Evolutionary conservation across 2,329 filamentous ascomycete species (phyloP), one percentile per base, ranked within the genome.

Genomic region (Trichoderma koningii): DNA sequence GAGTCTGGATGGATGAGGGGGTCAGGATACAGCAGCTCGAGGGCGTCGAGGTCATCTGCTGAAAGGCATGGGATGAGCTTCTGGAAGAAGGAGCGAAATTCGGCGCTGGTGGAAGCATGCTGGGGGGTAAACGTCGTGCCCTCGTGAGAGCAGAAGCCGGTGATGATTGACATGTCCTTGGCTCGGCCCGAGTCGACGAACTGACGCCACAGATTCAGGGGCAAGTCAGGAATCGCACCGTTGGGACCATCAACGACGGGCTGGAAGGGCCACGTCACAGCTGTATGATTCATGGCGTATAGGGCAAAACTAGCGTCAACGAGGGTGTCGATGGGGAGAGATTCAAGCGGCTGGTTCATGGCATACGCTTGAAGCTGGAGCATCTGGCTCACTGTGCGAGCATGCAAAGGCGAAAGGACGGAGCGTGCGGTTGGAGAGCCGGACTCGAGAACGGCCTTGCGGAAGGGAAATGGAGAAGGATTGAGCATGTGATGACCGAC

Each of bases 101-200:
- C 80, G 0, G 73, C 75, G 12, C 82, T 76, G 2, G 77, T 78
- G 15, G 79, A 76, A 61, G 83, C 79, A 7, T 73, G 69, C 15
- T 77, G 73, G 0, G 87, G 83, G 0, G 91, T 83, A 71, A 91
- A 92, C 44, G 80, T 73, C 0, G 86, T 82, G 17, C 89, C 89
- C 73, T 92, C 89, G 70, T 91, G 87, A 45, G 85, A 84, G 74
- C 87, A 88, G 78, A 87, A 92, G 7, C 89, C 89, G 0, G 88
- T 90, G 55, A 92, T 76, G 55, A 92, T 82, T 7, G 71, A 64
- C 3, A 69, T 17, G 34, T 41, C 45, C n/a, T 53, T 42, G 23
- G 42, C 48, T 50, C 38, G 62, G 53, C 62, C 87, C 85, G 7
- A 88, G 79, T 81, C 85, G 17, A 77, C 74, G 0, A 81, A 78